Conservation (phyloP, 495 filamentous ascomycete genomes). For the Hypoxylon trugodes region DNA sequence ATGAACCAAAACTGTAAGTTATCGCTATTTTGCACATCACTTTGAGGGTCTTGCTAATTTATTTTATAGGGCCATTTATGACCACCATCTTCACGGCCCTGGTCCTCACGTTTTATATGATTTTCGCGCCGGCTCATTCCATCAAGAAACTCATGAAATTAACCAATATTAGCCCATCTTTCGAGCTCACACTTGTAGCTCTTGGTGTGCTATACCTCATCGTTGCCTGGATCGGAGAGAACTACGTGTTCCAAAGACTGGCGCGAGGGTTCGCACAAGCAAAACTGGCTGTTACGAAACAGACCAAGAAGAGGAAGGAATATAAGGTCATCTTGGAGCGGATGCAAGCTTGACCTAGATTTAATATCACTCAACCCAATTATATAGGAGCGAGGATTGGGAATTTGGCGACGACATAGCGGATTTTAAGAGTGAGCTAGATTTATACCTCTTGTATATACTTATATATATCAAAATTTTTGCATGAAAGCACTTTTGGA, state of each 20-base stretch:
- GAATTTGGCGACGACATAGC: not conserved
- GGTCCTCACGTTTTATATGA: slow-evolving; percentile 75
- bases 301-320: slow-evolving; percentile 79
- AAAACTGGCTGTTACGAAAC: slow-evolving; percentile 62
- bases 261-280: slow-evolving; percentile 71
- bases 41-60: not conserved
- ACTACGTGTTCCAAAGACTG: slow-evolving; percentile 71
- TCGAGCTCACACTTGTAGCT: slow-evolving; percentile 73
- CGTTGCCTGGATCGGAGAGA: slow-evolving; percentile 74
- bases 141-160: slow-evolving; percentile 82
- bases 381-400: not conserved
- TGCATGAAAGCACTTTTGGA: too few species aligned
- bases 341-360: slow-evolving; percentile 62
- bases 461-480: too few species aligned
- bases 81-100: slow-evolving; percentile 74
- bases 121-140: slow-evolving; percentile 74
- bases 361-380: not conserved
- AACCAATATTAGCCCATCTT: slow-evolving; percentile 73
- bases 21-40: not conserved
- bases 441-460: too few species aligned
- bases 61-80: slow-evolving; percentile 75
- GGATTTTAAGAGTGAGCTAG: too few species aligned
- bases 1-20: slow-evolving; percentile 80
- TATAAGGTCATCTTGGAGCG: slow-evolving; percentile 84
- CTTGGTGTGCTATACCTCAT: slow-evolving; percentile 73